Base-by-base conservation (phyloP, 2,329 filamentous ascomycete genomes). In the Fusarium buxicola region DNA sequence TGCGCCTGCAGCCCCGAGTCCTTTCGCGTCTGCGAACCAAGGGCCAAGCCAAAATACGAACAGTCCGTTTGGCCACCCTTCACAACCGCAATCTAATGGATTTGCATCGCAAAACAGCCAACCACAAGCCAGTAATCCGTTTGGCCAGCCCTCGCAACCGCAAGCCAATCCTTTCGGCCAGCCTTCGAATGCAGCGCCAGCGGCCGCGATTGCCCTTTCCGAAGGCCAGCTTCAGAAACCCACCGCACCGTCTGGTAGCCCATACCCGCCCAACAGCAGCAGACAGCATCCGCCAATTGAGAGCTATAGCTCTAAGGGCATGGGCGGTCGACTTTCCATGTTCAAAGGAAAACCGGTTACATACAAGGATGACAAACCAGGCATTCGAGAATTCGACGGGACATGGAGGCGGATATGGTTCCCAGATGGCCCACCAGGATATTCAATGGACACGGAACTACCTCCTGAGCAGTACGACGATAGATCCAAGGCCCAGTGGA, bases 371-470 rank as follows among this genome's bases (percentile, higher is more conserved):
- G 71, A 66, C 5, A 72, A 76, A 7, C 84, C 88, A 0, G 86
- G 79, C 48, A 79, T 80, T 65, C 81, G 63, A 60, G 84, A 75
- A 18, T 76, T 78, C 32, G 84, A 88, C 66, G 84, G 86, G 30
- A 82, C 76, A 1, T 86, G 84, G 78, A 81, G 84, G 46, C 87
- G 85, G 64, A 88, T 94, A 44, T 91, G 89, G 83, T 93, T 91
- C 72, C 89, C 90, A 0, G 79, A 88, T 40, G 92, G 91, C 0
- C 82, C 89, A 18, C 91, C 89, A 1, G 74, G 75, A 7, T 87
- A 87, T 60, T 86, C 85, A 47, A 82, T 82, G 61, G 85, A 89
- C 61, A 89, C 89, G 8, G 87, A 92, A 72, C 76, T 85, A 3
- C 82, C 82, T 0, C 75, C 80, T 2, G 82, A 85, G 7, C 58